Conservation (phyloP, 352 stramenopile species). For the Globisporangium nagaii region DNA sequence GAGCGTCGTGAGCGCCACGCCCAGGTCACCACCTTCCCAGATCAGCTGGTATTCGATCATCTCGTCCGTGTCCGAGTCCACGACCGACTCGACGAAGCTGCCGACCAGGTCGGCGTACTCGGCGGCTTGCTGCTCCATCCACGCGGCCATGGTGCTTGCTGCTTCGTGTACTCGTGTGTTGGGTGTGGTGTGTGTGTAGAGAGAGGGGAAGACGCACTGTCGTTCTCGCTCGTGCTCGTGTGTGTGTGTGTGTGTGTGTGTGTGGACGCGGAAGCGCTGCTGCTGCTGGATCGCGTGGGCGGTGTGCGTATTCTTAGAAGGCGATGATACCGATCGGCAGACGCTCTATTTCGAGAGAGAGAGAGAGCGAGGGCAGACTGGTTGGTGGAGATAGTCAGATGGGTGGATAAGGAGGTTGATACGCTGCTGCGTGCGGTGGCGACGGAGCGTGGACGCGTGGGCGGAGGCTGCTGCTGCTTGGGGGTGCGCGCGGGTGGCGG, state of each 20-base stretch:
- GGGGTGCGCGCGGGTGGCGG: background rate
- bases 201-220: background rate
- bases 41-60: slow-evolving; percentile 88
- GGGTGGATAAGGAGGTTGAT: background rate
- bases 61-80: slow-evolving; percentile 78
- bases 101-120: slow-evolving; percentile 81
- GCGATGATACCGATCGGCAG: too few species aligned
- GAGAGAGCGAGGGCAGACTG: too few species aligned
- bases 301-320: too few species aligned
- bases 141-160: slow-evolving; percentile 17
- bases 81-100: slow-evolving; percentile 81
- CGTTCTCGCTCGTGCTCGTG: background rate
- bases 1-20: slow-evolving; percentile 75
- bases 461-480: background rate
- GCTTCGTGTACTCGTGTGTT: slow-evolving; percentile 16
- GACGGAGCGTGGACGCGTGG: too few species aligned
- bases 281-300: too few species aligned
- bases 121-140: slow-evolving; percentile 84
- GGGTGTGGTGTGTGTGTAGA: background rate
- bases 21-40: slow-evolving; percentile 82
- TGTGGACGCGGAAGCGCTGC: too few species aligned
- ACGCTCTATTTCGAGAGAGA: too few species aligned
- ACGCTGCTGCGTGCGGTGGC: too few species aligned
- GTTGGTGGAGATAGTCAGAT: background rate
- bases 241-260: too few species aligned